Conservation (phyloP, 2,329 filamentous ascomycete genomes). For the Claviceps maximensis region DNA sequence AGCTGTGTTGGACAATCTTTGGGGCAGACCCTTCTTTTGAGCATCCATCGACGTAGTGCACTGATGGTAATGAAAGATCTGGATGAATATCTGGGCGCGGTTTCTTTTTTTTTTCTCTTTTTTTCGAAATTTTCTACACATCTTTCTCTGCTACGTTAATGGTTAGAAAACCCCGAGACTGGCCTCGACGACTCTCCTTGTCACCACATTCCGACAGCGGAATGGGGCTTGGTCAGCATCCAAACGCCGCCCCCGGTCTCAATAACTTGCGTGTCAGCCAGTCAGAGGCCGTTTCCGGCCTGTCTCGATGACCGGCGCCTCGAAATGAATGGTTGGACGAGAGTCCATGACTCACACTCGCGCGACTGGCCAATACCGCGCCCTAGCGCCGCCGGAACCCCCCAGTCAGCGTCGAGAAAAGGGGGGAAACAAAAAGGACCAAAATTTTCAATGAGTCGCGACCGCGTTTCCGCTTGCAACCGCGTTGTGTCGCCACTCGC, state of each 20-base stretch:
- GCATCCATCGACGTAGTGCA: too few species aligned
- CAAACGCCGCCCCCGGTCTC: constrained; percentile 4
- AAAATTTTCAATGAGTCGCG: constrained; percentile 9
- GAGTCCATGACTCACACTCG: constrained; percentile 17
- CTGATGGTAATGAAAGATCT: too few species aligned
- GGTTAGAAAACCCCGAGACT: neutral
- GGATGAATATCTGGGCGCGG: too few species aligned
- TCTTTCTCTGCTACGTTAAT: neutral
- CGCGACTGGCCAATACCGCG: constrained; percentile 2
- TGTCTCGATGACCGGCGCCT: constrained; percentile 14
- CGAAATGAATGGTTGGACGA: constrained; percentile 13
- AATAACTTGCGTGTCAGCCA: constrained; percentile 18
- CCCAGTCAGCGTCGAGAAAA: neutral
- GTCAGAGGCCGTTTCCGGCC: constrained; percentile 19
- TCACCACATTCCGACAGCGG: neutral
- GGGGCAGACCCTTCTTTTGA: too few species aligned
- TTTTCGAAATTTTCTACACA: neutral
- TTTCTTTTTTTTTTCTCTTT: neutral
- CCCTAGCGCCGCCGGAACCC: neutral
- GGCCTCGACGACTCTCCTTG: neutral
- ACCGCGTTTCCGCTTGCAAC: constrained; percentile 6
- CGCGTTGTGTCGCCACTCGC: constrained; percentile 6
- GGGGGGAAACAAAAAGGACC: neutral
- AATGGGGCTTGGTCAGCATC: neutral
- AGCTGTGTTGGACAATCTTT: too few species aligned